These are phyloP conservation scores for Trametes hirsuta DNA, from an alignment of 1,284 basidiomycete genomes.

Conservation along the genomic window DNA sequence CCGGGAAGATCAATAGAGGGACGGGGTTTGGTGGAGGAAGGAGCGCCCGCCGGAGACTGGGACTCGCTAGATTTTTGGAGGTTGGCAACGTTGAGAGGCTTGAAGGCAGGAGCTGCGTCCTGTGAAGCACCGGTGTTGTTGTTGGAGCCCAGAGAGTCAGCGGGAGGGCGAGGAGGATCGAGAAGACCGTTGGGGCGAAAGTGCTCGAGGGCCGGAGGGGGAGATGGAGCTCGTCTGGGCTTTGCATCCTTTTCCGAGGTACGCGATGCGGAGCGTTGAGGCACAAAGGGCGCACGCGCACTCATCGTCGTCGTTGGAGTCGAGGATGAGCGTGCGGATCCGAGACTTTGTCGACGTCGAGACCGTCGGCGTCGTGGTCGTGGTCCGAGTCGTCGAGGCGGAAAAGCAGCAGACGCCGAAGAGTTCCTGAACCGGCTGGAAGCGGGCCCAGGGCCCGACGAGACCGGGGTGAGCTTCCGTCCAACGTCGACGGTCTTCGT, in stretches of 20 bases:
- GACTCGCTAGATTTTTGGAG: constrained; percentile 25
- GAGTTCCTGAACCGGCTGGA: background rate
- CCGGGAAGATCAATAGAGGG: constrained; percentile 21
- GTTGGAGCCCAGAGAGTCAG: constrained; percentile 1
- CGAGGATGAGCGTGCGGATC: too few species aligned
- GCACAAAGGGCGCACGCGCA: constrained; percentile 22
- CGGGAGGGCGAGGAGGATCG: background rate
- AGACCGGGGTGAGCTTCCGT: too few species aligned
- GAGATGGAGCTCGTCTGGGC: background rate
- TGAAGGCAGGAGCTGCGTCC: constrained; percentile 14
- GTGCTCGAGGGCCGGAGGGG: constrained; percentile 6
- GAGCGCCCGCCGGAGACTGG: background rate
- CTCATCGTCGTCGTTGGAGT: constrained; percentile 13
- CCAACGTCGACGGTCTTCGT: too few species aligned
- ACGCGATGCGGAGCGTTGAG: constrained; percentile 18
- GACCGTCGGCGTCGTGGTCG: background rate
- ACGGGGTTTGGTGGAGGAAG: constrained; percentile 12
- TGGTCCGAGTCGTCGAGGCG: background rate
- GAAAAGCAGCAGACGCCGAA: background rate
- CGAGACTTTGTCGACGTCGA: background rate
- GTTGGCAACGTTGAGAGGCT: constrained; percentile 34
- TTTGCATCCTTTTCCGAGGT: background rate
- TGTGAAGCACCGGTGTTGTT: background rate
- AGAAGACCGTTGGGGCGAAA: constrained; percentile 24
- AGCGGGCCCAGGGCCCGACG: too few species aligned